Base-by-base conservation (phyloP, 2,329 filamentous ascomycete genomes). In the Fusarium verticillioides region DNA sequence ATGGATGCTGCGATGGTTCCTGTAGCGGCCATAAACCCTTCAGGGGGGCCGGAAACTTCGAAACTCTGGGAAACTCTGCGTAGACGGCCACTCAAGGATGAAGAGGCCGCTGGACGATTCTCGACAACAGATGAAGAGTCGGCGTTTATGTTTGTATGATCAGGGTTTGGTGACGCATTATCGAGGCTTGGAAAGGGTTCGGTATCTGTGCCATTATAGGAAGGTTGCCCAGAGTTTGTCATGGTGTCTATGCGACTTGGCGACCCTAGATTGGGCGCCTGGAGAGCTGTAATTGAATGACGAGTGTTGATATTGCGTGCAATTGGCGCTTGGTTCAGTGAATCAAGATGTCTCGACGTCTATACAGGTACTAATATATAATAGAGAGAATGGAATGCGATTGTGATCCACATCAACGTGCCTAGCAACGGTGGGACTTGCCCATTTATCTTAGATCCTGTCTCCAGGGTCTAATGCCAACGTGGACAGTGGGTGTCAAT, bases 1-100 rank as follows among this genome's bases (percentile, higher is more conserved):
- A 85, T 78, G 12, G 84, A 82, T 9, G 85, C 85, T 18, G 84
- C 84, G 60, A 87, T 82, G 39, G 83, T 81, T 43, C 85, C 83
- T 0, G 85, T 85, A 21, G 85, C 85, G 19, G 85, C 83, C 67
- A 84, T 83, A 75, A 88, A 86, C 16, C 86, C 85, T 53, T 81
- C 81, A 4, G 85, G 87, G 16, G 84, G 80, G 18, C 82, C 83
- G 9, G 86, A 87, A 52, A 85, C 82, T 61, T 83, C 81, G 66
- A 88, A 87, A 34, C 72, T 79, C 59, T 78, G 65, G 10, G 81
- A 83, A 34, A 78, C 78, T 40, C 78, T 77, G 34, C 82, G 79
- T 19, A 83, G 63, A 42, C 78, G 78, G 43, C 77, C 75, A 60
- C 77, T 80, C n/a, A 81, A 42, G 19, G 80, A 81, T 19, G 79